Percentiles rank a stretch among this genome's conserved stretches.
Conservation (phyloP, 441 rosid species). For the Pelargonium fulgidum region DNA sequence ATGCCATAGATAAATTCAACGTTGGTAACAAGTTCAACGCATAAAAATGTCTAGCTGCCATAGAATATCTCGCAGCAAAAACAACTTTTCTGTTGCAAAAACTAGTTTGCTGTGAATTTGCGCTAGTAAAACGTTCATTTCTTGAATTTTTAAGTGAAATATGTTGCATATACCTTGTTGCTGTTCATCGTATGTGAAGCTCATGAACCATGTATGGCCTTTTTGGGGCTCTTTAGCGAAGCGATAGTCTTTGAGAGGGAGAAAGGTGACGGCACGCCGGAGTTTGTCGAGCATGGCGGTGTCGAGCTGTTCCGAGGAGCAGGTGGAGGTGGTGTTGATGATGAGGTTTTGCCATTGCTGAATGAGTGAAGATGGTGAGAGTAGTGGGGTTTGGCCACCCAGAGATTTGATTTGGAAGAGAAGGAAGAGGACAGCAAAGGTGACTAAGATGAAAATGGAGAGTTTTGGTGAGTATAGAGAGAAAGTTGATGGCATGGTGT, state of each 20-base stretch:
- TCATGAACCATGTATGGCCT: conserved; percentile 53
- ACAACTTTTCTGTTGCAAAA: too few relatives aligned
- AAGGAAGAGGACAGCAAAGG: conserved; percentile 9
- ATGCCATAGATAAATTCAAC: too few relatives aligned
- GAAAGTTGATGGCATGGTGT: conserved; percentile 8
- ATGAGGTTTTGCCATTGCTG: conserved; percentile 1
- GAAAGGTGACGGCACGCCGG: conserved; percentile 34
- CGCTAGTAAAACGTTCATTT: too few relatives aligned
- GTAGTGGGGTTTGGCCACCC: conserved; percentile 8
- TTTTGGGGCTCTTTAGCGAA: conserved; percentile 29
- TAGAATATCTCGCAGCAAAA: too few relatives aligned
- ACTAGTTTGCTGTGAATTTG: too few relatives aligned
- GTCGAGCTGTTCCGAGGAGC: neutral
- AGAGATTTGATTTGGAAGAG: conserved; percentile 23
- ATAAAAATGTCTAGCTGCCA: too few relatives aligned
- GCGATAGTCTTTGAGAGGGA: conserved; percentile 42
- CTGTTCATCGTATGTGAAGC: conserved; percentile 35
- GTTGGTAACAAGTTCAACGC: too few relatives aligned
- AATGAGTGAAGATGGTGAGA: conserved; percentile 11
- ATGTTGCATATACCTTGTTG: conserved; percentile 15
- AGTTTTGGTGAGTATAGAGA: conserved; percentile 15
- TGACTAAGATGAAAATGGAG: neutral
- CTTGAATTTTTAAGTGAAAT: neutral
- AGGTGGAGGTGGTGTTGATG: conserved; percentile 13
- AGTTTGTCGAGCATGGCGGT: conserved; percentile 22